Evolutionary conservation across 2,329 filamentous ascomycete species (phyloP).

Genomic region (Paraphoma chrysanthemicola): DNA sequence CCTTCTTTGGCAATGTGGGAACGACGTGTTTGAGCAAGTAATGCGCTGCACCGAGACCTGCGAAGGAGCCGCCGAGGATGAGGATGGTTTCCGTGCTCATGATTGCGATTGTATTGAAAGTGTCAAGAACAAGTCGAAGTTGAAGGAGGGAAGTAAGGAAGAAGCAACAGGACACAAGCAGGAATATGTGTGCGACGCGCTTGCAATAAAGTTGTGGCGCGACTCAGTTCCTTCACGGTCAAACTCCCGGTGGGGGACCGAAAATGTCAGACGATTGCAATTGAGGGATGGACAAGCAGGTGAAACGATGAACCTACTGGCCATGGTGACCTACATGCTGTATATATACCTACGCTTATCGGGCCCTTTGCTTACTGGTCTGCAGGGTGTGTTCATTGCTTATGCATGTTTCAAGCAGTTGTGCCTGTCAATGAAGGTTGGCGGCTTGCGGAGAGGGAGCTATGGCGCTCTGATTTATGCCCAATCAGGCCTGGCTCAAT

Average conservation of each 20-base stretch:
- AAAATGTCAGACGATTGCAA: slow-evolving; percentile 3
- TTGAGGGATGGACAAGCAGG: not conserved
- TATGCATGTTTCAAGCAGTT: not conserved
- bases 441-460: not conserved
- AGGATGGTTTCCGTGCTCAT: slow-evolving; percentile 47
- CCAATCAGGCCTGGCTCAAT: not conserved
- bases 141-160: slow-evolving; percentile 4
- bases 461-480: not conserved
- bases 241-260: slow-evolving; percentile 24
- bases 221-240: slow-evolving; percentile 14
- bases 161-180: slow-evolving; percentile 10
- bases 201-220: slow-evolving; percentile 16
- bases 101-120: slow-evolving; percentile 1
- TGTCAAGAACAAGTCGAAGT: not conserved
- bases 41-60: slow-evolving; percentile 45
- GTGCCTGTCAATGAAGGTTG: not conserved
- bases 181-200: slow-evolving; percentile 7
- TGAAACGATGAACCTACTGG: not conserved
- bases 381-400: not conserved
- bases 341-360: not conserved
- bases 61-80: slow-evolving; percentile 45
- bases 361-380: not conserved
- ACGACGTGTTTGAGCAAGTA: slow-evolving; percentile 45
- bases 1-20: slow-evolving; percentile 43
- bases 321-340: not conserved